Evolutionary conservation across 306 rosid species (phyloP).

Genomic region (Ceratonia siliqua): DNA sequence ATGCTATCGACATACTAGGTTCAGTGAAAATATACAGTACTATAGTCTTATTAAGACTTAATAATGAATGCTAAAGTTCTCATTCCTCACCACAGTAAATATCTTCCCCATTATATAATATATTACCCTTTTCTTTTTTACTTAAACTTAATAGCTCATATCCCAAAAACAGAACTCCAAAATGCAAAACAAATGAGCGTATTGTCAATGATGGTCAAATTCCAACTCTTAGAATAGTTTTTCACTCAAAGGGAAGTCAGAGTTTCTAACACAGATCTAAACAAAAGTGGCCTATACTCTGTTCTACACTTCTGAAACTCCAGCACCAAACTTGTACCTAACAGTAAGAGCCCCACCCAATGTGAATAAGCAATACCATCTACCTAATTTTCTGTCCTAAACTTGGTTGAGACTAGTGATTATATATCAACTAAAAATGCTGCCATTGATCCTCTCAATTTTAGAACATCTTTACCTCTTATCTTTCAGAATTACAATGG

Average conservation of each 20-base stretch:
- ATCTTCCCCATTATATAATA: neutral
- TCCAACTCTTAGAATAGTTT: neutral
- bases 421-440: conserved; percentile 4
- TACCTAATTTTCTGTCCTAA: neutral
- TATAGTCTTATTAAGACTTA: neutral
- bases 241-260: too few relatives aligned
- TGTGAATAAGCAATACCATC: neutral
- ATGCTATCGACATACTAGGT: conserved; percentile 12
- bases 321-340: neutral
- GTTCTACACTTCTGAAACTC: neutral
- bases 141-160: conserved; percentile 6
- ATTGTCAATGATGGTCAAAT: neutral
- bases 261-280: neutral
- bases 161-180: neutral
- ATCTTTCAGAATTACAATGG: too few relatives aligned
- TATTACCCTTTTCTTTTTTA: neutral
- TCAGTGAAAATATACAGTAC: conserved; percentile 7
- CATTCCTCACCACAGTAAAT: neutral
- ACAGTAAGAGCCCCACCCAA: neutral
- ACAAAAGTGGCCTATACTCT: neutral
- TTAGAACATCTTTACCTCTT: neutral
- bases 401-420: neutral
- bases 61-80: too few relatives aligned
- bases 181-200: neutral
- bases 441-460: neutral